phyloP scores from a whole-genome alignment of 2,329 filamentous ascomycete genomes.

The Metarhizium sp. region DNA sequence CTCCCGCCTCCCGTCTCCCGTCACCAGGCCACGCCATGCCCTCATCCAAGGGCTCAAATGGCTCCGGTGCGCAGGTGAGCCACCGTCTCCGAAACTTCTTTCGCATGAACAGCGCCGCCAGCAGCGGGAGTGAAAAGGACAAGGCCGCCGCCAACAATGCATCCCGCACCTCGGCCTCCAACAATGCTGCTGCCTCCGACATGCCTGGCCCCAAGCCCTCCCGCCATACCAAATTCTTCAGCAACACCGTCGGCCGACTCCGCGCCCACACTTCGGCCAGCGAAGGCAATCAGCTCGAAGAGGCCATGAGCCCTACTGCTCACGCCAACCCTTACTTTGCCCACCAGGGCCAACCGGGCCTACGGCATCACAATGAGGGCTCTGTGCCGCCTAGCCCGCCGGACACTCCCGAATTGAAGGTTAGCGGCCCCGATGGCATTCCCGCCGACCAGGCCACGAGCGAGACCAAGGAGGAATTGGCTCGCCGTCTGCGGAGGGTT shows the following conservation, averaged over 20 bases:
- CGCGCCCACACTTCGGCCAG: conserved; percentile 85
- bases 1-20: neutral
- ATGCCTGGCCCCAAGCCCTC: conserved; percentile 46
- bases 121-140: conserved; percentile 26
- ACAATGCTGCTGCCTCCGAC: conserved; percentile 7
- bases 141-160: conserved; percentile 11
- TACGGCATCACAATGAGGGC: conserved; percentile 90
- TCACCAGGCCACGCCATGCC: conserved; percentile 31
- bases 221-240: conserved; percentile 82
- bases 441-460: conserved; percentile 60
- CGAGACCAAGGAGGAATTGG: conserved; percentile 86
- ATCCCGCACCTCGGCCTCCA: conserved; percentile 6
- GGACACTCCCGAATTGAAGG: conserved; percentile 73
- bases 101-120: conserved; percentile 48
- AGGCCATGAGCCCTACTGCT: conserved; percentile 81
- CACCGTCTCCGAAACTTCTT: conserved; percentile 65
- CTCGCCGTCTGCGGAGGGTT: conserved; percentile 83
- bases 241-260: conserved; percentile 74
- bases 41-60: conserved; percentile 42
- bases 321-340: conserved; percentile 96
- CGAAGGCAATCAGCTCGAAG: conserved; percentile 84
- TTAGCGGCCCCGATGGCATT: conserved; percentile 56
- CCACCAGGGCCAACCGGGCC: conserved; percentile 86
- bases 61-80: conserved; percentile 50
- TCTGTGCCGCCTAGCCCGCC: conserved; percentile 89